A percentile compares a stretch with the other conserved stretches of the same genome.
These are phyloP conservation scores for Wallacemonas rigidus DNA, from an alignment of 208 protist genomes.

Conservation along the genomic window DNA sequence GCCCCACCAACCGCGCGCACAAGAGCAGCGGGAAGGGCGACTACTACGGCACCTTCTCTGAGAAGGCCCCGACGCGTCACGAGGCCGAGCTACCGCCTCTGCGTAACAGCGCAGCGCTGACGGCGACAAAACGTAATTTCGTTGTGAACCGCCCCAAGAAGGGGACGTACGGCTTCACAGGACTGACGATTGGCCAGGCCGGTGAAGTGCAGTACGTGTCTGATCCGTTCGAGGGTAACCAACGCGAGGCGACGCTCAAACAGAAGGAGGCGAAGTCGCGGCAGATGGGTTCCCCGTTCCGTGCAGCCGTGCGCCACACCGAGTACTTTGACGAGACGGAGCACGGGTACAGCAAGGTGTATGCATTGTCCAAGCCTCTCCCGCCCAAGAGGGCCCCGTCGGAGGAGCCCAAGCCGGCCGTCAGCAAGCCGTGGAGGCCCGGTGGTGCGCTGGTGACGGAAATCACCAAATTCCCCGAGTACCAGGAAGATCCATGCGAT, in stretches of 20 bases:
- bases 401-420: conserved; percentile 18
- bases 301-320: conserved; percentile 51
- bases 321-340: conserved; percentile 80
- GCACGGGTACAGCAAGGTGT: conserved; percentile 82
- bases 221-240: conserved; percentile 62
- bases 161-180: conserved; percentile 86
- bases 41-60: conserved; percentile 91
- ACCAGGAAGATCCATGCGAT: conserved; percentile 90
- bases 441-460: conserved; percentile 71
- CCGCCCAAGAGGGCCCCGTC: conserved; percentile 50
- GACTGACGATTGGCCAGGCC: conserved; percentile 76
- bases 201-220: conserved; percentile 86
- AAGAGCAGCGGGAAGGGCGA: conserved; percentile 84
- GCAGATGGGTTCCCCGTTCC: conserved; percentile 56
- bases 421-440: conserved; percentile 67
- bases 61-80: conserved; percentile 67
- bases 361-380: conserved; percentile 73
- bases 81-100: conserved; percentile 82
- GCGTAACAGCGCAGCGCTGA: conserved; percentile 22
- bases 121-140: conserved; percentile 60
- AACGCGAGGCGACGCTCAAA: conserved; percentile 35
- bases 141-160: conserved; percentile 87
- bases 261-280: conserved; percentile 30
- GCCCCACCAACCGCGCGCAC: conserved; percentile 52
- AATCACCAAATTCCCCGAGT: conserved; percentile 77